phyloP scores from a whole-genome alignment of 371 early-diverging fungal genomes.

The Furculomyces boomerangus region DNA sequence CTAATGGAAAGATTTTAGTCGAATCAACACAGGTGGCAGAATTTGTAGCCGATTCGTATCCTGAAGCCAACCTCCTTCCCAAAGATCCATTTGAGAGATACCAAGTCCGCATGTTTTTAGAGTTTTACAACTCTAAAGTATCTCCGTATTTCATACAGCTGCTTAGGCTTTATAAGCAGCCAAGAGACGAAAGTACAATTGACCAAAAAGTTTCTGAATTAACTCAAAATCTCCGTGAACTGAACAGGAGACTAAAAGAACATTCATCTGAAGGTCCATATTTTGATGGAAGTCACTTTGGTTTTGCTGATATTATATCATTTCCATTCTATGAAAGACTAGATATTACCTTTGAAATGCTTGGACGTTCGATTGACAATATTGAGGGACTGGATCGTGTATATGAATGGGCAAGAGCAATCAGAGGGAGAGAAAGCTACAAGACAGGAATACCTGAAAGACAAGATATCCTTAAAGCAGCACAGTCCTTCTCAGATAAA shows the following conservation, averaged over 20 bases:
- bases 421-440: too few relatives aligned
- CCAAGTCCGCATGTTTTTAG: neutral
- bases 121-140: neutral
- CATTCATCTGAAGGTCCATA: slow-evolving; percentile 37
- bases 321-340: slow-evolving; percentile 30
- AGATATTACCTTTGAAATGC: neutral
- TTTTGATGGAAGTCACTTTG: slow-evolving; percentile 33
- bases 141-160: slow-evolving; percentile 6
- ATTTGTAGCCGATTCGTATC: slow-evolving; percentile 51
- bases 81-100: neutral
- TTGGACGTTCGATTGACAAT: neutral
- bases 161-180: slow-evolving; percentile 1
- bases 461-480: too few relatives aligned
- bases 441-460: too few relatives aligned
- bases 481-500: too few relatives aligned
- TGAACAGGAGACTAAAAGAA: slow-evolving; percentile 26
- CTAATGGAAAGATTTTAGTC: slow-evolving; percentile 35
- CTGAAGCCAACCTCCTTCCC: neutral
- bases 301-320: slow-evolving; percentile 34
- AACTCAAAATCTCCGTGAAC: slow-evolving; percentile 5
- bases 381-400: neutral
- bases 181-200: neutral
- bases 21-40: slow-evolving; percentile 72
- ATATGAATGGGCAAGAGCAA: neutral
- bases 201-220: neutral